Percentiles rank a stretch among this genome's conserved stretches.
Conservation (phyloP, 768 basidiomycete species). For the Pilatotrama ljubarskyi region DNA sequence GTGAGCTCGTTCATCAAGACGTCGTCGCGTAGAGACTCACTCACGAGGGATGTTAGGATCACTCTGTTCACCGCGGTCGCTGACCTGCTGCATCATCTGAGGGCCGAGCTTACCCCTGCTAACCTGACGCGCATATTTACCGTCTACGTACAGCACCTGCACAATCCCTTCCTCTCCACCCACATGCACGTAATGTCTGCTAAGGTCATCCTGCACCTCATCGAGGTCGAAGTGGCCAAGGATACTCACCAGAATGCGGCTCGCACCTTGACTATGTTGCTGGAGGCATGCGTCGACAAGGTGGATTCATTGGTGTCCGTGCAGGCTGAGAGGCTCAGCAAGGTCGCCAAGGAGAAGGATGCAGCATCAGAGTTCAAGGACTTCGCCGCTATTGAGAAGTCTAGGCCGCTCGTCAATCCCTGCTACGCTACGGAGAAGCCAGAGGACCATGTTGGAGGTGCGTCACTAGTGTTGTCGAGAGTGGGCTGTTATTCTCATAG, state of each 20-base stretch:
- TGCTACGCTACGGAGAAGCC: constrained; percentile 79
- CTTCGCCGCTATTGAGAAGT: constrained; percentile 75
- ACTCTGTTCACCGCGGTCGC: constrained; percentile 86
- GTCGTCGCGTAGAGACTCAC: neutral
- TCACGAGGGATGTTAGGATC: constrained; percentile 46
- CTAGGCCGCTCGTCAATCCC: constrained; percentile 78
- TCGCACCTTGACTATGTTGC: constrained; percentile 68
- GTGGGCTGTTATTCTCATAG: constrained; percentile 12
- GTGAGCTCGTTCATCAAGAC: constrained; percentile 37
- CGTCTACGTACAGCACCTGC: constrained; percentile 84
- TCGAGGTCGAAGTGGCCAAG: constrained; percentile 80
- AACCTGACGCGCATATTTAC: constrained; percentile 80
- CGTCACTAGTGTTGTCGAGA: constrained; percentile 27
- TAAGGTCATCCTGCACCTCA: constrained; percentile 89
- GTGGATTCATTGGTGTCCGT: constrained; percentile 77
- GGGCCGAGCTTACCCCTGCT: constrained; percentile 71
- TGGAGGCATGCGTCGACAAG: constrained; percentile 83
- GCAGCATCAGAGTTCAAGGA: constrained; percentile 47
- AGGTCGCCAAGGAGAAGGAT: constrained; percentile 46
- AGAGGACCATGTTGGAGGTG: constrained; percentile 81
- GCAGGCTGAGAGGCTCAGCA: constrained; percentile 53
- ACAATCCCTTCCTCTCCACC: constrained; percentile 79
- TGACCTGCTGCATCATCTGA: constrained; percentile 91
- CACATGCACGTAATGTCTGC: constrained; percentile 87
- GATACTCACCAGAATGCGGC: constrained; percentile 69